Percentiles rank a stretch among this genome's conserved stretches.
phyloP scores from a whole-genome alignment of 331 rosid species.

The Acacia concinna region DNA sequence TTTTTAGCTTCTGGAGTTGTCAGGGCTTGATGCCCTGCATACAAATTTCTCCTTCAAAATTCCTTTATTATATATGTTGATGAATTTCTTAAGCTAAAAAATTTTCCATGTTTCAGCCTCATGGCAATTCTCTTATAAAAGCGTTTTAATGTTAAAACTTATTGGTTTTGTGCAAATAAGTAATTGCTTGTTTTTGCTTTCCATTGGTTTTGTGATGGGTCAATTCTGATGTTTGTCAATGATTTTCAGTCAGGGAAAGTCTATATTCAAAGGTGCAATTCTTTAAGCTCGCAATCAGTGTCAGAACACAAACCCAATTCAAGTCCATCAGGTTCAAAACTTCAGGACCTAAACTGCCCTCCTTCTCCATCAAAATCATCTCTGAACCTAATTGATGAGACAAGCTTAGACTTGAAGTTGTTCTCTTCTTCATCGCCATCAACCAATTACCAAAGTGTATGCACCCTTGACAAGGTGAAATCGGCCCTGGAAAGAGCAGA shows the following conservation, averaged over 20 bases:
- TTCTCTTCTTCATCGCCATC: constrained; percentile 52
- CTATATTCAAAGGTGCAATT: constrained; percentile 63
- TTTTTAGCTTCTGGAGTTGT: neutral
- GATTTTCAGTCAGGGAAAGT: constrained; percentile 85
- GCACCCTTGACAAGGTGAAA: constrained; percentile 94
- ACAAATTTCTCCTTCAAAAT: constrained; percentile 3
- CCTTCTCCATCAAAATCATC: constrained; percentile 54
- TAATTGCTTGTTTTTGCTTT: neutral
- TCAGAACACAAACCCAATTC: constrained; percentile 40
- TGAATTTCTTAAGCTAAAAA: neutral
- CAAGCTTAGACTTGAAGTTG: constrained; percentile 64
- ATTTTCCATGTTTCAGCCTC: neutral
- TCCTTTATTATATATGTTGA: neutral
- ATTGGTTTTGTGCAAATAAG: neutral
- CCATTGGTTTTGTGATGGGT: neutral
- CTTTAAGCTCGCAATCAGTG: constrained; percentile 32
- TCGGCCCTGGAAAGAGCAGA: constrained; percentile 91
- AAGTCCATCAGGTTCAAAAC: constrained; percentile 49
- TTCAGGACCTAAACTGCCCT: constrained; percentile 81
- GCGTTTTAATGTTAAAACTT: neutral
- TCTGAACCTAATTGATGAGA: constrained; percentile 67
- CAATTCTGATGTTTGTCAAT: neutral
- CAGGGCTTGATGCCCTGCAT: neutral
- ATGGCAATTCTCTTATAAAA: neutral
- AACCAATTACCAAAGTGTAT: constrained; percentile 75